Conservation (phyloP, 208 protist genomes). For the Balamuthia mandrillaris region DNA sequence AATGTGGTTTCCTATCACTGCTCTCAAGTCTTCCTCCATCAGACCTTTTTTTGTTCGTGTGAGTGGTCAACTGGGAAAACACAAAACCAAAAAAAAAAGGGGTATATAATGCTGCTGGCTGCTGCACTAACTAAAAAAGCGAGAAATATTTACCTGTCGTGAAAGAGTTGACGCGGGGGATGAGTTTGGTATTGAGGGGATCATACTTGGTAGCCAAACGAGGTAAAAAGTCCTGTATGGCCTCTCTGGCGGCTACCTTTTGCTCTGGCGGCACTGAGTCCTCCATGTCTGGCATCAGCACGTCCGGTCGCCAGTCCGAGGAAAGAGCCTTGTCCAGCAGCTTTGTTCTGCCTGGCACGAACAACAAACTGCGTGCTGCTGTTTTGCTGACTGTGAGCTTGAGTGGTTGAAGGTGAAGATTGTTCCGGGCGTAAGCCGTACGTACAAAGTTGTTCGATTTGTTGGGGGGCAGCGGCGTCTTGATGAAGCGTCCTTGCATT, state of each 20-base stretch:
- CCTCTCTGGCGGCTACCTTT: neutral
- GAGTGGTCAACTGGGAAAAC: neutral
- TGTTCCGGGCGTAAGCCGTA: too few relatives aligned
- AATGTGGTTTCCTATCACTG: slow-evolving; percentile 11
- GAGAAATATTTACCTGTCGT: neutral
- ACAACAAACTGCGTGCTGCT: slow-evolving; percentile 25
- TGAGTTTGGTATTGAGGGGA: neutral
- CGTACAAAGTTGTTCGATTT: too few relatives aligned
- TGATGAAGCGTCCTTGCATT: too few relatives aligned
- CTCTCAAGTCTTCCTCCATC: slow-evolving; percentile 25
- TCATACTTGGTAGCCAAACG: slow-evolving; percentile 1
- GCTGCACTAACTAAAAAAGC: neutral
- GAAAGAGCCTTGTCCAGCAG: slow-evolving; percentile 18
- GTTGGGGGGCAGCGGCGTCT: too few relatives aligned
- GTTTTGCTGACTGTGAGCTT: too few relatives aligned
- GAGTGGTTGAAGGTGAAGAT: too few relatives aligned
- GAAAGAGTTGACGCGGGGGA: slow-evolving; percentile 31
- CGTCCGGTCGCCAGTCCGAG: neutral
- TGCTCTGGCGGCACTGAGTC: slow-evolving; percentile 6
- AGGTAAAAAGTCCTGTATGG: neutral
- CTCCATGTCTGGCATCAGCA: slow-evolving; percentile 36
- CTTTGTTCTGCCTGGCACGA: slow-evolving; percentile 3
- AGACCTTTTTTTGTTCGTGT: neutral
- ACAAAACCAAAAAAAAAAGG: too few relatives aligned
- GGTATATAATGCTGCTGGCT: neutral